These are phyloP conservation scores for Fusarium devonianum DNA, from an alignment of 2,329 filamentous ascomycete species.

Conservation along the genomic window DNA sequence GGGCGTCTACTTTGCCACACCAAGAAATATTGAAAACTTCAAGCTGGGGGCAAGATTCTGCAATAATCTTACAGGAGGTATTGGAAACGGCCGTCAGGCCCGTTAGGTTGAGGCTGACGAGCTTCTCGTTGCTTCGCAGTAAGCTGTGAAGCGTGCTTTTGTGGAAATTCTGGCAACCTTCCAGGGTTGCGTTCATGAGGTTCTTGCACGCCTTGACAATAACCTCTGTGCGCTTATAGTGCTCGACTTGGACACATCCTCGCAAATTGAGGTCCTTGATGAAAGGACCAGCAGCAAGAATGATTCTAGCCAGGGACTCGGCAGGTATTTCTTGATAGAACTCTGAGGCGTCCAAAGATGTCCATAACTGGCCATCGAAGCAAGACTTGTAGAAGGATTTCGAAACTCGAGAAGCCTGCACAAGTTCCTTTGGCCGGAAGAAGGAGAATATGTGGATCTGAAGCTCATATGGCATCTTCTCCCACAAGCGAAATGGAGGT, in stretches of 20 bases:
- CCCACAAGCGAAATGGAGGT: slow-evolving; percentile 73
- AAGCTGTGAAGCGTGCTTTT: slow-evolving; percentile 80
- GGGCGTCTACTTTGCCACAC: slow-evolving; percentile 85
- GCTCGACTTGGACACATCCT: slow-evolving; percentile 87
- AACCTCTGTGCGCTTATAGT: slow-evolving; percentile 78
- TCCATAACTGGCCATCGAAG: slow-evolving; percentile 96
- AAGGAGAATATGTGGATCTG: slow-evolving; percentile 79
- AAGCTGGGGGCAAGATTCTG: slow-evolving; percentile 80
- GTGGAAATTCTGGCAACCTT: slow-evolving; percentile 87
- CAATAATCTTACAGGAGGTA: slow-evolving; percentile 84
- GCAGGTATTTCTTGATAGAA: slow-evolving; percentile 90
- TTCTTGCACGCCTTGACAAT: slow-evolving; percentile 88
- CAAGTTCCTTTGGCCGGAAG: slow-evolving; percentile 80
- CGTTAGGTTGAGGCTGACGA: slow-evolving; percentile 87
- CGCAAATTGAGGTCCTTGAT: slow-evolving; percentile 88
- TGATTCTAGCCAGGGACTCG: slow-evolving; percentile 82
- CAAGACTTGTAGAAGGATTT: slow-evolving; percentile 82
- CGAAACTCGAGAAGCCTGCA: slow-evolving; percentile 78
- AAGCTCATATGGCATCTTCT: slow-evolving; percentile 81
- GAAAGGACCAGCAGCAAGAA: slow-evolving; percentile 85
- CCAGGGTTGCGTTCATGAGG: slow-evolving; percentile 84
- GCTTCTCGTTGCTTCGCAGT: slow-evolving; percentile 73
- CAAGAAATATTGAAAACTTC: slow-evolving; percentile 89
- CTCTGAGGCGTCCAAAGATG: slow-evolving; percentile 79
- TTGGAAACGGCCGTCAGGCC: slow-evolving; percentile 83